Evolutionary conservation across 2,329 filamentous ascomycete species (phyloP), one percentile per base, ranked within the genome.

Genomic region (Diplodia seriata): DNA sequence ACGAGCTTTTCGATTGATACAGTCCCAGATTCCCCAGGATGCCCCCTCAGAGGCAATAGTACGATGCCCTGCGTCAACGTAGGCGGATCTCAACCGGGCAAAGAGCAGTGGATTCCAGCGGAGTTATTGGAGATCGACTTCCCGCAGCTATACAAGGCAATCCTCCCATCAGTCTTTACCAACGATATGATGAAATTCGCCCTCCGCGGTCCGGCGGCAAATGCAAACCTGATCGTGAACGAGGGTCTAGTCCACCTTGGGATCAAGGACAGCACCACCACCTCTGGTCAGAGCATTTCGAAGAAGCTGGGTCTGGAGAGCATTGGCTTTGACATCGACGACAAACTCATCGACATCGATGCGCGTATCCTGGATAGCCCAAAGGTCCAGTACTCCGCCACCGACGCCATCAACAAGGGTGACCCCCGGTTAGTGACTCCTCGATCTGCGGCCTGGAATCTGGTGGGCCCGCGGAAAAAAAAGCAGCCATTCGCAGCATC

Each of bases 181-280:
- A 7, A 56, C 2, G 14, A 29, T 6, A 70, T 71, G 68, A 59
- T 71, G 23, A 61, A 29, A 14, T 12, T 56, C 23, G 68, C 70
- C 1, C 29, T 59, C 3, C 70, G 62, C 12, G n/a, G 23, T 9
- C 43, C 61, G 2, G 62, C 23, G 40, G 47, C 20, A 40, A 70
- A 53, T 11, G 66, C 68, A 9, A 38, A 63, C 14, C 23, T 68
- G 38, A 69, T 69, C 20, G 50, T 56, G 14, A 40, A 56, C n/a
- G 68, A 71, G 50, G 68, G 70, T 14, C 33, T 71, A 1, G 29
- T 29, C 4, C 51, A 51, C 6, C 53, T 71, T 5, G 66, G 65
- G 6, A 56, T 69, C 26, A 61, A 57, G 51, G 43, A 43, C 33
- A 31, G n/a, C 23, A 23, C 5, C 29, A 18, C 49, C 14, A 7